Percentiles rank a stretch among this genome's conserved stretches.
Evolutionary conservation across 2,329 filamentous ascomycete genomes (phyloP).

Genomic region (Eutypella sp.): DNA sequence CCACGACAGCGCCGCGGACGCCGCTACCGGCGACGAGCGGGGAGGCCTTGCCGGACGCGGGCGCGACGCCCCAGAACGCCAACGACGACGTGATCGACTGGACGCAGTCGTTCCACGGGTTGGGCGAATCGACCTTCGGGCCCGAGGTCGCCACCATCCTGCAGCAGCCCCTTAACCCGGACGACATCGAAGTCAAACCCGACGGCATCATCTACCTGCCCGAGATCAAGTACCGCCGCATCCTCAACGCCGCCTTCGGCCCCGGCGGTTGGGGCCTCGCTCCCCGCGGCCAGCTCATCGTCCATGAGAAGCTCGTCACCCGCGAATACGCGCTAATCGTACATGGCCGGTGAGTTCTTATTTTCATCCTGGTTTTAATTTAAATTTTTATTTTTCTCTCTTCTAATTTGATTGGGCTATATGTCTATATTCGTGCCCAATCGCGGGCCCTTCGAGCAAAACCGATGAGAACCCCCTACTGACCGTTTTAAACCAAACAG

Average conservation of each 20-base stretch:
- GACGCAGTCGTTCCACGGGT: conserved; percentile 77
- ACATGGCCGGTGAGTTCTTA: conserved; percentile 67
- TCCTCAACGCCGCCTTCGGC: conserved; percentile 86
- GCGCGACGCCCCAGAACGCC: conserved; percentile 3
- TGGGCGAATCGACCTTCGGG: conserved; percentile 66
- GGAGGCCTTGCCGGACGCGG: conserved; percentile 23
- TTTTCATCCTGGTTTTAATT: background rate
- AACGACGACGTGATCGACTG: conserved; percentile 56
- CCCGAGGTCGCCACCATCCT: conserved; percentile 65
- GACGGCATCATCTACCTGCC: conserved; percentile 95
- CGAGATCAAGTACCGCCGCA: conserved; percentile 95
- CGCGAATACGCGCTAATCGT: conserved; percentile 90
- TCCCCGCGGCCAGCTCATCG: conserved; percentile 77
- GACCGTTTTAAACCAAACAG: too few relatives aligned
- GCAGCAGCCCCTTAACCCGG: conserved; percentile 58
- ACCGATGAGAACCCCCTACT: too few relatives aligned
- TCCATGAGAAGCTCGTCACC: conserved; percentile 76
- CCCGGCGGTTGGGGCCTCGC: conserved; percentile 95
- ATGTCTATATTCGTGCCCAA: too few relatives aligned
- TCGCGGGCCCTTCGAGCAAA: background rate
- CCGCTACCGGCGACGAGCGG: conserved; percentile 24
- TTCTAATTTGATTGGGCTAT: too few relatives aligned
- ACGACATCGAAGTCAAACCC: conserved; percentile 94
- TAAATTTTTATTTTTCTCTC: background rate
- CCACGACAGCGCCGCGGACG: conserved; percentile 9